Conservation (phyloP, 768 basidiomycete species). For the Russula olivacea region DNA sequence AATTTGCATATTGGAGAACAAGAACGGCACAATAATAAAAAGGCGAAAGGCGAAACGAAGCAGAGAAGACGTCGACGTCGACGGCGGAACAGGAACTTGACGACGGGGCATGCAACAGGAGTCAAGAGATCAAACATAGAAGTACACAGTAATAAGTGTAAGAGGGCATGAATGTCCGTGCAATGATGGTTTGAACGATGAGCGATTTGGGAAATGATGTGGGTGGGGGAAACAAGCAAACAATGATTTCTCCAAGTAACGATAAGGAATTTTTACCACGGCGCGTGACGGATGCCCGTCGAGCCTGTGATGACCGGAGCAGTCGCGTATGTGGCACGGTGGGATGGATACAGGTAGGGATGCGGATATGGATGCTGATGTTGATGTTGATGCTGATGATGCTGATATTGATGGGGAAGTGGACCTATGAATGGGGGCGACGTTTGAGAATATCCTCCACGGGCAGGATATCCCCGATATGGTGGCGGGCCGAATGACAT, state of each 20-base stretch:
- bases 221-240: neutral
- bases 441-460: conserved; percentile 6
- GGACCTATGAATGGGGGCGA: conserved; percentile 6
- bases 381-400: neutral
- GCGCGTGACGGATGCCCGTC: conserved; percentile 22
- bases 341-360: conserved; percentile 4
- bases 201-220: conserved; percentile 15
- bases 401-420: conserved; percentile 1
- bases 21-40: neutral
- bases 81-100: neutral
- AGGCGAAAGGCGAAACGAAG: neutral
- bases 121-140: conserved; percentile 8
- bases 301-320: conserved; percentile 18
- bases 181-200: conserved; percentile 3
- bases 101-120: conserved; percentile 9
- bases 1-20: conserved; percentile 12
- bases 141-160: conserved; percentile 19
- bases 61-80: neutral
- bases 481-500: conserved; percentile 5
- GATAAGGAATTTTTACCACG: conserved; percentile 7
- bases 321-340: conserved; percentile 1
- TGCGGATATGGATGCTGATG: conserved; percentile 10
- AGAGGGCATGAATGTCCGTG: conserved; percentile 12
- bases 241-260: conserved; percentile 2
- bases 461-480: conserved; percentile 11